These are phyloP conservation scores for Seminavis robusta DNA, from an alignment of 108 stramenopile species.

Conservation along the genomic window DNA sequence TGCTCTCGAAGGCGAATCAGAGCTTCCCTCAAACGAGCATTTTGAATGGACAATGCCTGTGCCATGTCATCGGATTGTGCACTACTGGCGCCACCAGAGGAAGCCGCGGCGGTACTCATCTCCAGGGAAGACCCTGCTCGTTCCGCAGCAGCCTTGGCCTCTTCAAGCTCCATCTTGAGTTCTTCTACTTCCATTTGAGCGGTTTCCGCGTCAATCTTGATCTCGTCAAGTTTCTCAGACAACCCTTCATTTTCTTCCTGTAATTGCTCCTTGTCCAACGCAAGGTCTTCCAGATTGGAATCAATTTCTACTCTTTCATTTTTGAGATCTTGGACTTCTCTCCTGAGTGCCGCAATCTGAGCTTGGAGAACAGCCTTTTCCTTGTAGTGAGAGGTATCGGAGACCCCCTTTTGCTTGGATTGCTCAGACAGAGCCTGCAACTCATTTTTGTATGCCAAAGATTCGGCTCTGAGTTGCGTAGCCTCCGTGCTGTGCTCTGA, in stretches of 20 bases:
- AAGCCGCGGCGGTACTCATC: constrained; percentile 1
- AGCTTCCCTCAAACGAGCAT: constrained; percentile 79
- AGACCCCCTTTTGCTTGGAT: constrained; percentile 1
- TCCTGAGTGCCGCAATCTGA: constrained; percentile 50
- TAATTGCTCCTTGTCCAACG: constrained; percentile 79
- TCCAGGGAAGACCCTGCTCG: background rate
- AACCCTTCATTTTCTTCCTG: constrained; percentile 75
- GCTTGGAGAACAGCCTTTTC: constrained; percentile 71
- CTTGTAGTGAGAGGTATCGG: constrained; percentile 52
- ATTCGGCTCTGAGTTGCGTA: background rate
- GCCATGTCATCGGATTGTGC: constrained; percentile 50
- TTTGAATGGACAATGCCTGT: constrained; percentile 65
- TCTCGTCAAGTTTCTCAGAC: constrained; percentile 69
- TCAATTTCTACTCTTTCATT: constrained; percentile 69
- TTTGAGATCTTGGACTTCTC: constrained; percentile 62
- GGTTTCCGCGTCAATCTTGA: constrained; percentile 73
- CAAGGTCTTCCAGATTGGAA: constrained; percentile 68
- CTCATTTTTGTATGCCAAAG: constrained; percentile 11
- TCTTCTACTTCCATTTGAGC: constrained; percentile 82
- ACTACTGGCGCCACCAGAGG: constrained; percentile 5
- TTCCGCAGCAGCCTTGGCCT: constrained; percentile 16
- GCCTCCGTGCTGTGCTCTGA: constrained; percentile 1
- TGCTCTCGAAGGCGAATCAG: constrained; percentile 77
- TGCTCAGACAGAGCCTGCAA: constrained; percentile 17
- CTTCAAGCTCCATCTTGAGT: constrained; percentile 59